phyloP scores from a whole-genome alignment of 2,329 filamentous ascomycete genomes.

The Decorospora gaudefroyi region DNA sequence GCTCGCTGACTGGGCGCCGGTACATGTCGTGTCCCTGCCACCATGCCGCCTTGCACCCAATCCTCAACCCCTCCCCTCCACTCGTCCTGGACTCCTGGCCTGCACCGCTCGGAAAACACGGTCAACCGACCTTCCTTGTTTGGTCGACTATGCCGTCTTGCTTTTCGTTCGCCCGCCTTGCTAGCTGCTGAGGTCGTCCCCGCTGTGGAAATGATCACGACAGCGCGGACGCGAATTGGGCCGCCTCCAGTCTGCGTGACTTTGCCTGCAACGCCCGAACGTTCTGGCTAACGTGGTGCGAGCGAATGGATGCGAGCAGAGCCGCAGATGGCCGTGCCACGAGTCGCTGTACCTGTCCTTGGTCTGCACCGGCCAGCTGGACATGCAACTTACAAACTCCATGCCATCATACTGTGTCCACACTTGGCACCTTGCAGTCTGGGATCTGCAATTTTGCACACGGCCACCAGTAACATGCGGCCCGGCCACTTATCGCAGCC shows the following conservation, averaged over 20 bases:
- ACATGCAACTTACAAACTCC: conserved; percentile 25
- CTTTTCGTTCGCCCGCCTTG: conserved; percentile 30
- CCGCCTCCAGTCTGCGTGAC: conserved; percentile 27
- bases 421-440: conserved; percentile 39
- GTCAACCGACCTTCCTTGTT: conserved; percentile 42
- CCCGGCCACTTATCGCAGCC: conserved; percentile 48
- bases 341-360: conserved; percentile 30
- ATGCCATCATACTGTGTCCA: conserved; percentile 23
- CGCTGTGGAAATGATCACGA: conserved; percentile 44
- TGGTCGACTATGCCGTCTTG: conserved; percentile 29
- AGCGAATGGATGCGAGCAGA: conserved; percentile 28
- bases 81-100: no score
- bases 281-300: conserved; percentile 27
- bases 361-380: conserved; percentile 24
- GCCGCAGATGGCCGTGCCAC: conserved; percentile 29
- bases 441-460: conserved; percentile 43
- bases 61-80: conserved; percentile 16
- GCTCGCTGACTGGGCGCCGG: conserved; percentile 40
- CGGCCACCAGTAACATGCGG: conserved; percentile 45
- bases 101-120: conserved; percentile 34
- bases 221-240: conserved; percentile 30
- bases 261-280: conserved; percentile 20
- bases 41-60: conserved; percentile 37
- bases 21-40: conserved; percentile 39
- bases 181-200: conserved; percentile 30